Evolutionary conservation across 2,329 filamentous ascomycete species (phyloP).

Genomic region (Chrysoporthe deuterocubensis): DNA sequence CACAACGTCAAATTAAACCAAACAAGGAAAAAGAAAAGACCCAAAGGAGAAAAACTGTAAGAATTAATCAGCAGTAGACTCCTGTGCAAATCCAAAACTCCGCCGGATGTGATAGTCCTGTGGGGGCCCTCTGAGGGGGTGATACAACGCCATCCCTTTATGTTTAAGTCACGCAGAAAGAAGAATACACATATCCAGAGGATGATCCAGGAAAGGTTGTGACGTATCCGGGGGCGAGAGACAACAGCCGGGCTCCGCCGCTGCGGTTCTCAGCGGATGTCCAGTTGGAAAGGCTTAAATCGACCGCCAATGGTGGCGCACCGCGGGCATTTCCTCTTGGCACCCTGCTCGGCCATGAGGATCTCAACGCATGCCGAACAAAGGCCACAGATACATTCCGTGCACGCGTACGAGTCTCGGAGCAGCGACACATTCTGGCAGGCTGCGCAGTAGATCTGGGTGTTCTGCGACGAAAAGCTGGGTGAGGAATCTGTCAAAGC

Average conservation of each 20-base stretch:
- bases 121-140: constrained; percentile 14
- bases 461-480: constrained; percentile 72
- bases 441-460: constrained; percentile 91
- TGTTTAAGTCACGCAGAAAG: constrained; percentile 28
- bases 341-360: constrained; percentile 75
- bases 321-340: constrained; percentile 75
- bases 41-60: constrained; percentile 24
- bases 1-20: constrained; percentile 16
- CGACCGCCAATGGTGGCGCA: constrained; percentile 79
- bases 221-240: neutral
- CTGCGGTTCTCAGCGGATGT: constrained; percentile 65
- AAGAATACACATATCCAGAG: constrained; percentile 20
- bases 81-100: constrained; percentile 20
- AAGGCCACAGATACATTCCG: constrained; percentile 92
- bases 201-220: neutral
- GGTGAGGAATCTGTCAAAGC: constrained; percentile 73
- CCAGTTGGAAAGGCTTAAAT: constrained; percentile 85
- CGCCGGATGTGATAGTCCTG: constrained; percentile 20
- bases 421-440: constrained; percentile 79
- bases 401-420: constrained; percentile 88
- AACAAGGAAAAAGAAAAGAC: neutral
- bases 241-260: constrained; percentile 6
- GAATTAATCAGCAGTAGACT: constrained; percentile 24
- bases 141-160: constrained; percentile 23
- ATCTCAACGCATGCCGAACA: constrained; percentile 87